Percentiles rank a stretch among this genome's conserved stretches.
Conservation (phyloP, 1,284 basidiomycete genomes). For the Vanrija sp. region DNA sequence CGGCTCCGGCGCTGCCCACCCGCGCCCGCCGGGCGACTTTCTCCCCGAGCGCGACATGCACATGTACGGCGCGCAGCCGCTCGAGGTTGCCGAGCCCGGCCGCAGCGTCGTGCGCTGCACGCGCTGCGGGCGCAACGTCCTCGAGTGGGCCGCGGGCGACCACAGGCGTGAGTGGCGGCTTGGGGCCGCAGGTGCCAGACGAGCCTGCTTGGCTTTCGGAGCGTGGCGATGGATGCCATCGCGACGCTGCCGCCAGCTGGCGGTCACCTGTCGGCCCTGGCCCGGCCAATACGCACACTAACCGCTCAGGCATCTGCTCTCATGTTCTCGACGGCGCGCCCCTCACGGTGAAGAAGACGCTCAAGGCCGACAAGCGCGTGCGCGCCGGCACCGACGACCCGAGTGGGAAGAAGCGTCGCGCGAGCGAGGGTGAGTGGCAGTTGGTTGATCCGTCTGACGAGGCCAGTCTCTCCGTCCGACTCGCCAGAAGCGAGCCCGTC, state of each 20-base stretch:
- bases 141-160: conserved; percentile 68
- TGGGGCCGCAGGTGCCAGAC: background rate
- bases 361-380: conserved; percentile 58
- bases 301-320: conserved; percentile 58
- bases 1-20: conserved; percentile 7
- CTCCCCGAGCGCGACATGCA: conserved; percentile 80
- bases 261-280: background rate
- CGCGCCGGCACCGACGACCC: conserved; percentile 17
- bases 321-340: conserved; percentile 55
- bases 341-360: conserved; percentile 53
- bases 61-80: conserved; percentile 71
- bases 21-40: conserved; percentile 68
- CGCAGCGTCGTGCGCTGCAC: conserved; percentile 70
- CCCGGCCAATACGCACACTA: background rate
- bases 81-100: conserved; percentile 54
- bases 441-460: background rate
- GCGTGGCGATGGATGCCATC: no score
- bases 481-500: conserved; percentile 16
- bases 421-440: conserved; percentile 35
- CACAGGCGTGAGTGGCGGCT: conserved; percentile 61
- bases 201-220: no score
- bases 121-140: conserved; percentile 70
- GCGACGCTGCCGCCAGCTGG: no score
- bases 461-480: conserved; percentile 4
- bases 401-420: conserved; percentile 27